Evolutionary conservation across 164 flowering plant genomes (phyloP).

Genomic region (Euptelea pleiosperma): DNA sequence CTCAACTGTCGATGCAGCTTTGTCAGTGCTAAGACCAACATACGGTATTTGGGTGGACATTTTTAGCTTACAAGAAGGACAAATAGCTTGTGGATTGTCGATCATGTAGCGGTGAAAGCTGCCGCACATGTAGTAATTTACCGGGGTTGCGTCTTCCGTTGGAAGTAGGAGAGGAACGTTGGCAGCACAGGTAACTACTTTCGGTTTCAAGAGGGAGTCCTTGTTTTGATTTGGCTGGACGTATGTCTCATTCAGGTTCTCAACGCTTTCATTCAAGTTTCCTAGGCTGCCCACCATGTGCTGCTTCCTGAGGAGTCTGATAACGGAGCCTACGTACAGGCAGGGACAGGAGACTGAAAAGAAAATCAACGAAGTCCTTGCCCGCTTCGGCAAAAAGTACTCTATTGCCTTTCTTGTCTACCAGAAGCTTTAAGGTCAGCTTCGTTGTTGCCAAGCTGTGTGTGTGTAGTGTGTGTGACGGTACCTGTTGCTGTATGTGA

Average conservation of each 20-base stretch:
- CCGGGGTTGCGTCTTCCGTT: too few species aligned
- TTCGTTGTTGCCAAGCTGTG: too few species aligned
- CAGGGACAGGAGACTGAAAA: constrained; percentile 20
- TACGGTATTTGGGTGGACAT: neutral
- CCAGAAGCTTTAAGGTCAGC: constrained; percentile 32
- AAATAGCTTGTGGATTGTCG: too few species aligned
- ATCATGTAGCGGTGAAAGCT: too few species aligned
- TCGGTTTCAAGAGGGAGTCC: neutral
- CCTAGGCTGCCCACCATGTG: constrained; percentile 5
- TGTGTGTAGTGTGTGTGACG: too few species aligned
- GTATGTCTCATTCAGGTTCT: neutral
- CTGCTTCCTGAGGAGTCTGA: neutral
- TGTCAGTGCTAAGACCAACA: too few species aligned
- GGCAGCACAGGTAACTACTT: neutral
- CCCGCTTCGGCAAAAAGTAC: constrained; percentile 36
- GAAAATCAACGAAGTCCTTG: constrained; percentile 32
- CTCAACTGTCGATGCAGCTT: neutral
- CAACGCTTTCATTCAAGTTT: neutral
- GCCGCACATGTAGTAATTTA: too few species aligned
- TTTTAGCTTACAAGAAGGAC: neutral
- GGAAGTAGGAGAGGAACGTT: neutral
- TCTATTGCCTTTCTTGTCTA: constrained; percentile 22
- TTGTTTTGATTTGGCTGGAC: neutral
- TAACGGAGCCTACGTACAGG: neutral
- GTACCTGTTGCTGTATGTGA: too few species aligned